phyloP scores from a whole-genome alignment of 805 yeast species.

The Lachancea lanzarotensis region DNA sequence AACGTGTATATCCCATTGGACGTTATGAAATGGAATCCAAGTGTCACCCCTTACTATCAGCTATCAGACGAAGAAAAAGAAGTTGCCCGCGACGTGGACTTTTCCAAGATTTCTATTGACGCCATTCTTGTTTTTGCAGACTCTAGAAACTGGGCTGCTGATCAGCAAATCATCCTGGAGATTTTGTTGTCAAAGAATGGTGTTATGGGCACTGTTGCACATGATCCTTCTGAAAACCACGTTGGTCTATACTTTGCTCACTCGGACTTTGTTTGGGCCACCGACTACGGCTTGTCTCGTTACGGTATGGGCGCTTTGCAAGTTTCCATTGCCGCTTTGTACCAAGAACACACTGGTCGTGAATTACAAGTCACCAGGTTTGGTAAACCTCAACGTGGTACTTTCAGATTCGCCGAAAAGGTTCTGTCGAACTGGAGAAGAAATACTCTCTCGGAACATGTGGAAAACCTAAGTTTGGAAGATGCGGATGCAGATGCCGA shows the following conservation, averaged over 20 bases:
- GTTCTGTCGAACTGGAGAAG: conserved; percentile 73
- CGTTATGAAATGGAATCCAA: conserved; percentile 78
- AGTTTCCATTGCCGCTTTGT: conserved; percentile 78
- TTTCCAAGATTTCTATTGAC: conserved; percentile 60
- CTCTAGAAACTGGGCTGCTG: conserved; percentile 89
- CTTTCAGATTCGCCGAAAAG: conserved; percentile 77
- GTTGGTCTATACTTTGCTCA: conserved; percentile 85
- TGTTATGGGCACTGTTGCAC: conserved; percentile 71
- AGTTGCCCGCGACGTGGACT: conserved; percentile 52
- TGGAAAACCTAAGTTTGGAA: conserved; percentile 43
- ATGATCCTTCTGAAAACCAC: conserved; percentile 61
- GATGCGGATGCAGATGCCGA: conserved; percentile 24
- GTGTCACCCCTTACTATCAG: conserved; percentile 77
- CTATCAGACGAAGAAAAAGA: conserved; percentile 63
- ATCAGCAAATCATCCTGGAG: conserved; percentile 83
- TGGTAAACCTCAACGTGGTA: conserved; percentile 86
- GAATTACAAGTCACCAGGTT: conserved; percentile 75
- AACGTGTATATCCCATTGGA: conserved; percentile 79
- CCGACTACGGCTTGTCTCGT: conserved; percentile 72
- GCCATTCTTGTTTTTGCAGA: conserved; percentile 88
- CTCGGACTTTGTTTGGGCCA: conserved; percentile 90
- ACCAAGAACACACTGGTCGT: conserved; percentile 76
- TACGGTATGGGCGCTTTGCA: conserved; percentile 95
- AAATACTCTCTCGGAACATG: conserved; percentile 67
- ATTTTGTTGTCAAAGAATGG: conserved; percentile 70